These are phyloP conservation scores for Barnettozyma pratensis DNA, from an alignment of 805 yeast genomes.

Conservation along the genomic window DNA sequence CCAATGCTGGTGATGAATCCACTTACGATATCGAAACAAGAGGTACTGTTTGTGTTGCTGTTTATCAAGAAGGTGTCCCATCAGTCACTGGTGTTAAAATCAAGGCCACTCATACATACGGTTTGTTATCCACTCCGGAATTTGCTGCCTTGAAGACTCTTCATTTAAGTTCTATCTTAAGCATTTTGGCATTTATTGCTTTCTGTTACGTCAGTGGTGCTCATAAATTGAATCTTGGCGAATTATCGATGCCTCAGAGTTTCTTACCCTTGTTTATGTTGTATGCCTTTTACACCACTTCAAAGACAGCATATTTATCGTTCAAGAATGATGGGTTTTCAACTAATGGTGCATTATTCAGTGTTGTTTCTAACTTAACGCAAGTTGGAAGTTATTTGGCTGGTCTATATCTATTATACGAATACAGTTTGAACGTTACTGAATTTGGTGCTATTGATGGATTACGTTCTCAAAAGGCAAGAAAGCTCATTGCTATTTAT, in stretches of 20 bases:
- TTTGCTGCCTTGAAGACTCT: background rate
- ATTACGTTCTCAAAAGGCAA: background rate
- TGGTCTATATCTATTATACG: background rate
- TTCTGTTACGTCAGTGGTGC: background rate
- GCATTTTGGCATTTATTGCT: no score
- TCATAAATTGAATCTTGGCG: background rate
- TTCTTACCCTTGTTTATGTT: background rate
- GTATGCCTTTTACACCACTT: background rate
- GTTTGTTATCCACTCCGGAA: background rate
- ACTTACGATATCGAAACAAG: background rate
- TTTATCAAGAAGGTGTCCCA: slow-evolving; percentile 11
- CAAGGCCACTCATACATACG: slow-evolving; percentile 9
- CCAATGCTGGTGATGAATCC: background rate
- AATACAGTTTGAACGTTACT: background rate
- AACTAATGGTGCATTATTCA: no score
- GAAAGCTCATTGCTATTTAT: background rate
- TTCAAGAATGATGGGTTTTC: background rate
- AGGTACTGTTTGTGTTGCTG: slow-evolving; percentile 11
- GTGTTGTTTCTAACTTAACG: no score
- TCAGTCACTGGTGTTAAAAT: slow-evolving; percentile 3
- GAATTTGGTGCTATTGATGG: background rate
- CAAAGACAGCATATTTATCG: background rate
- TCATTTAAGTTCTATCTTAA: background rate
- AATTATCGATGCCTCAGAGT: background rate
- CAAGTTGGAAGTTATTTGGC: no score